Evolutionary conservation across 2,329 filamentous ascomycete species (phyloP).

Genomic region (Aureobasidium sp.): DNA sequence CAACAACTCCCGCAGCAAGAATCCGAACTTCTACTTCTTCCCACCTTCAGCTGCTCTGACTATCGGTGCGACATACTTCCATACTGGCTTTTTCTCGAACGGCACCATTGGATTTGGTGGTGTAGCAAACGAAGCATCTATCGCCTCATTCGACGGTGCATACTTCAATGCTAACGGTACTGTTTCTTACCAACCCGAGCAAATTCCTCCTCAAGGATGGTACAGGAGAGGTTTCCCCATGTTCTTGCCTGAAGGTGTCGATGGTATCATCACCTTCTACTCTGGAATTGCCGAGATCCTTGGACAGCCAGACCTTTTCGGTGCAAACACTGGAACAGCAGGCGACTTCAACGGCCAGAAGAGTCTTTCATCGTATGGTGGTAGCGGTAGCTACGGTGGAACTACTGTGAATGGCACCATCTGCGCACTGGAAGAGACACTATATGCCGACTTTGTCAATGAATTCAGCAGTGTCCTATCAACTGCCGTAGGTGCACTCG

Average conservation of each 20-base stretch:
- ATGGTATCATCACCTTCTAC: slow-evolving; percentile 10
- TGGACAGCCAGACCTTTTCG: slow-evolving; percentile 4
- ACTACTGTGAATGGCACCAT: slow-evolving; percentile 6
- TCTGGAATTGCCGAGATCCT: background rate
- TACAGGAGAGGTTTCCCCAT: slow-evolving; percentile 9
- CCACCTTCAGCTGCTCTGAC: slow-evolving; percentile 3
- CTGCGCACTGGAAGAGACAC: background rate
- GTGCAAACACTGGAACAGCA: background rate
- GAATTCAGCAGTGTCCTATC: slow-evolving; percentile 1
- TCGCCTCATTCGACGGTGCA: slow-evolving; percentile 6
- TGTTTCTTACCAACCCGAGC: slow-evolving; percentile 9
- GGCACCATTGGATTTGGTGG: slow-evolving; percentile 8
- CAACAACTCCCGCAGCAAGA: slow-evolving; percentile 16
- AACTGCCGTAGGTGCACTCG: background rate
- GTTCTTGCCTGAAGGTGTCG: slow-evolving; percentile 4
- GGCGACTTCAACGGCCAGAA: background rate
- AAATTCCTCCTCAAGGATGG: slow-evolving; percentile 11
- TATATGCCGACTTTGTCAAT: slow-evolving; percentile 8
- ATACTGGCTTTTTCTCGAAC: slow-evolving; percentile 8
- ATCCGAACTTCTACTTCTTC: slow-evolving; percentile 18
- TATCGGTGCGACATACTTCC: slow-evolving; percentile 6
- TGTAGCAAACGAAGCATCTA: slow-evolving; percentile 10
- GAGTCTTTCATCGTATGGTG: background rate
- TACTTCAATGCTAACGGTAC: slow-evolving; percentile 2
- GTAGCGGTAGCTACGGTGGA: background rate